Evolutionary conservation across 2,329 filamentous ascomycete genomes (phyloP), one percentile per base, ranked within the genome.

Genomic region (Cryphonectria japonica): DNA sequence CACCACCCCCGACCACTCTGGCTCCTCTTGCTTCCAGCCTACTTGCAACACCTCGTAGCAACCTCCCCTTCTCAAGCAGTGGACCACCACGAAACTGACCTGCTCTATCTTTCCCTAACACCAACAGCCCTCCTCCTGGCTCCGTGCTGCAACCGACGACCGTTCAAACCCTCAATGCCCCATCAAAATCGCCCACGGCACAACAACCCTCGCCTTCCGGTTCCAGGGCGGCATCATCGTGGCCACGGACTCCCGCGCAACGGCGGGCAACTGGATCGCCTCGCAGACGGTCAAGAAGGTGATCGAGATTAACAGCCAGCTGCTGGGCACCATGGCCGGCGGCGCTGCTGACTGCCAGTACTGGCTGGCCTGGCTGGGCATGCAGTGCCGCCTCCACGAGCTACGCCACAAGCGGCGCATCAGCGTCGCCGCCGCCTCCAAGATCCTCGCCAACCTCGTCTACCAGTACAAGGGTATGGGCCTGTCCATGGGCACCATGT

Each of bases 241-340:
- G 67, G 95, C 95, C 69, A 99, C 96, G 72, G 96, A 99, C 85
- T 99, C 96, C 72, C 91, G 96, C 84, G 96, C 96, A 72, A 97
- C 96, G 64, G 95, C 96, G 41, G 96, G 96, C 79, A 97, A 96
- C 89, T 99, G 96, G 96, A 99, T 99, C 83, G 96, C 96, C 76
- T 97, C 93, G 84, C 96, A 99, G 88, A 99, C 96, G 68, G 96
- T 99, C 80, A 99, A 99, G 91, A 99, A 99, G 88, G 96, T 99
- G 77, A 98, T 99, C 80, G 94, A 97, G 88, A 97, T 97, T 87
- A 97, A 97, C 86, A 93, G 88, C 83, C 92, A 92, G 83, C 88
- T 99, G 83, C 85, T 99, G 78, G 96, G 96, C 75, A 99, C 96
- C 76, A 97, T 99, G 95, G 96, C 96, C 74, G 96, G 96, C 83